These are phyloP conservation scores for Pythium oligandrum DNA, from an alignment of 352 stramenopile species.

Conservation along the genomic window DNA sequence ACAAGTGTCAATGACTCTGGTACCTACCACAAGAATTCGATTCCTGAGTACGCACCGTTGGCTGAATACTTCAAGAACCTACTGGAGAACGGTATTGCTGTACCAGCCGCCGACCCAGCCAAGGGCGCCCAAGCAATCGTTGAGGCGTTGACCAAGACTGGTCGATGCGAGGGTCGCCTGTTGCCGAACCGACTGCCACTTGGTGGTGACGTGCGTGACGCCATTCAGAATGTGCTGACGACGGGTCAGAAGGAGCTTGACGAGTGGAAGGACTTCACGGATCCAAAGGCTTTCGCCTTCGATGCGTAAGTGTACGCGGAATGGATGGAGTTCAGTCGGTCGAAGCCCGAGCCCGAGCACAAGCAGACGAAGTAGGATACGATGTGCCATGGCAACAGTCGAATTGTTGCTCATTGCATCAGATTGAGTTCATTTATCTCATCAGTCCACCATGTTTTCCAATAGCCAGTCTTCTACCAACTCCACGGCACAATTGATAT, in stretches of 20 bases:
- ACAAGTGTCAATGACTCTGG: neutral
- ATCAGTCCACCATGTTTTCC: no score
- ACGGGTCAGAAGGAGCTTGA: neutral
- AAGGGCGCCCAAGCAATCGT: constrained; percentile 18
- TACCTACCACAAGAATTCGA: neutral
- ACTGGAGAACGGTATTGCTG: neutral
- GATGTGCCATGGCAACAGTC: no score
- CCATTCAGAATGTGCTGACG: neutral
- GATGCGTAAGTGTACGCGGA: neutral
- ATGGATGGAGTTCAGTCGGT: no score
- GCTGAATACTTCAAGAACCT: neutral
- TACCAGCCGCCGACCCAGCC: constrained; percentile 2
- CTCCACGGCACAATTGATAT: no score
- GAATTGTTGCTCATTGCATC: no score
- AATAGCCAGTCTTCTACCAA: no score
- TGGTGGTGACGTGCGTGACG: neutral
- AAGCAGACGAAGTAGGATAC: no score
- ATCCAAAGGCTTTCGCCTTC: neutral
- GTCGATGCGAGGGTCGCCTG: constrained; percentile 10
- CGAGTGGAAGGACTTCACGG: constrained; percentile 2
- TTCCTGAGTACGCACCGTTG: neutral
- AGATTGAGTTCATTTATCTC: no score
- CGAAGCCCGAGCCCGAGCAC: no score
- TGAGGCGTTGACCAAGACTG: constrained; percentile 24
- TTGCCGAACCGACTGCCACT: constrained; percentile 14